phyloP scores from a whole-genome alignment of 2,329 filamentous ascomycete genomes.

The Sporothrix euskadiensis region DNA sequence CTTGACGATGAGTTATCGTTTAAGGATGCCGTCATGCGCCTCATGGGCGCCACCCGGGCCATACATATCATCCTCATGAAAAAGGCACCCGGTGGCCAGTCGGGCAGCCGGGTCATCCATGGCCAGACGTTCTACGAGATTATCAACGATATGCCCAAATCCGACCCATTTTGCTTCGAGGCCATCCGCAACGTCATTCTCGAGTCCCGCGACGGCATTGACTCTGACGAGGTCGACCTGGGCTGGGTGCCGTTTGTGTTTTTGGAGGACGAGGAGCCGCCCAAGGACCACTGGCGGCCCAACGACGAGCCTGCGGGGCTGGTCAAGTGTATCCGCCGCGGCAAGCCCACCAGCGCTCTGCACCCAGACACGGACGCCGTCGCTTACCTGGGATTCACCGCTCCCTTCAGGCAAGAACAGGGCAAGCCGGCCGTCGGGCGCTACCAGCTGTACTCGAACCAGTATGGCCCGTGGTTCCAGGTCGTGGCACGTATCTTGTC shows the following conservation, averaged over 20 bases:
- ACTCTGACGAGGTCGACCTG: background rate
- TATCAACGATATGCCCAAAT: background rate
- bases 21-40: constrained; percentile 26
- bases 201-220: background rate
- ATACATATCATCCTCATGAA: constrained; percentile 21
- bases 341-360: background rate
- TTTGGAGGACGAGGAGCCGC: constrained; percentile 18
- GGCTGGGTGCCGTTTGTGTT: constrained; percentile 22
- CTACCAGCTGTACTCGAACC: constrained; percentile 18
- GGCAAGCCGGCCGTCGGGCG: background rate
- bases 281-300: constrained; percentile 3
- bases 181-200: constrained; percentile 4
- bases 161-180: background rate
- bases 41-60: constrained; percentile 6
- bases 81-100: background rate
- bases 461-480: constrained; percentile 23
- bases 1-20: constrained; percentile 18
- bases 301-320: background rate
- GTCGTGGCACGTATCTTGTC: constrained; percentile 29
- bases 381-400: constrained; percentile 25
- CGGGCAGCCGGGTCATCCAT: background rate
- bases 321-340: constrained; percentile 20
- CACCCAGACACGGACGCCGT: background rate
- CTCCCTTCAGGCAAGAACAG: background rate
- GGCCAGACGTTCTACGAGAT: background rate